phyloP scores from a whole-genome alignment of 441 rosid genomes.

The Euphorbia corollata region DNA sequence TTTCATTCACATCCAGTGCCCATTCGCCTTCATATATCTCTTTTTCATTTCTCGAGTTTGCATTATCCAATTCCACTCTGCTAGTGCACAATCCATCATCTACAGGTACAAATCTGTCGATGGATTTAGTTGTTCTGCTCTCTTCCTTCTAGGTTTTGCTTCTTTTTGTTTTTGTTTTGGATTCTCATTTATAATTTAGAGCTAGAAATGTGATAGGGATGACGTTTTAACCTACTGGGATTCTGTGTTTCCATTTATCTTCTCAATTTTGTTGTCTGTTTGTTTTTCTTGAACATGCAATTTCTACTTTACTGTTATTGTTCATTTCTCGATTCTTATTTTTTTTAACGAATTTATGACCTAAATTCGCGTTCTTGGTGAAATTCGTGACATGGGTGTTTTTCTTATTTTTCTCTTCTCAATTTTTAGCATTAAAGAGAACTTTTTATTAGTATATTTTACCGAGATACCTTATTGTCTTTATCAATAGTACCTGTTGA shows the following conservation, averaged over 20 bases:
- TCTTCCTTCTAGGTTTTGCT: background rate
- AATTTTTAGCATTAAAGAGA: background rate
- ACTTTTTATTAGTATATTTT: background rate
- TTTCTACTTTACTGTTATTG: background rate
- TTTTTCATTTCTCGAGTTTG: background rate
- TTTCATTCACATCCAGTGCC: constrained; percentile 10
- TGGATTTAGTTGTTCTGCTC: constrained; percentile 3
- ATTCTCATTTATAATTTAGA: constrained; percentile 3
- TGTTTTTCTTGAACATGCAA: background rate
- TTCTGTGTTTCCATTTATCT: background rate
- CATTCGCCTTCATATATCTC: background rate
- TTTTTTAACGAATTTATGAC: background rate
- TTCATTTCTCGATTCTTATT: background rate
- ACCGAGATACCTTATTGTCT: background rate
- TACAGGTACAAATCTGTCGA: constrained; percentile 24
- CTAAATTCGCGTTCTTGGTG: constrained; percentile 1
- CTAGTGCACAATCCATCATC: background rate
- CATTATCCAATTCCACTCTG: background rate
- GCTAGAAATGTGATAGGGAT: constrained; percentile 10
- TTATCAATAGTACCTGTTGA: background rate
- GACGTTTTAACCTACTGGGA: background rate
- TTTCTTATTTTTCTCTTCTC: background rate
- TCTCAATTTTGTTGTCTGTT: no score
- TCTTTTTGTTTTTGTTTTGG: background rate
- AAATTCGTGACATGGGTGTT: constrained; percentile 3